phyloP scores from a whole-genome alignment of 2,329 filamentous ascomycete genomes.

The Penicillium sp. region DNA sequence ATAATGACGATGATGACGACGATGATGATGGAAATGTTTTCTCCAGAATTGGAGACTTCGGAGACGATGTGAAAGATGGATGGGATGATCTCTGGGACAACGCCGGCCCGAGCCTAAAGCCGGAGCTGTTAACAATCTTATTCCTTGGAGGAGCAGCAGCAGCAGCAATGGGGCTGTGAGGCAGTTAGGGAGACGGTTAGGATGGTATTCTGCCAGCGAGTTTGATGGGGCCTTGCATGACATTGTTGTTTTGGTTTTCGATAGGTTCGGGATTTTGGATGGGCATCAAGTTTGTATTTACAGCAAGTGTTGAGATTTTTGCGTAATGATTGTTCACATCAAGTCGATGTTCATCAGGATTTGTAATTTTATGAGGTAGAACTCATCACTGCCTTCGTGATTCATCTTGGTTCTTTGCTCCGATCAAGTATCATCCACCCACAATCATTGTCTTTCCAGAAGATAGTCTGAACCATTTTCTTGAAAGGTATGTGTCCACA shows the following conservation, averaged over 20 bases:
- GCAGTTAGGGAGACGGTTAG: no score
- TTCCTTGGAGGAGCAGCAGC: not conserved
- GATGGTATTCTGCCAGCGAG: no score
- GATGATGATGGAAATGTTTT: conserved; percentile 4
- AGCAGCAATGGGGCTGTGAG: not conserved
- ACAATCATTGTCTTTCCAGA: no score
- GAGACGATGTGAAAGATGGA: conserved; percentile 2
- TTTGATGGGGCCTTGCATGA: not conserved
- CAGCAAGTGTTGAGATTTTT: not conserved
- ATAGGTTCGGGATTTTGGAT: not conserved
- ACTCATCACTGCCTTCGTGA: no score
- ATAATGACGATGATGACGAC: conserved; percentile 6
- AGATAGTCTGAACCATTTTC: no score
- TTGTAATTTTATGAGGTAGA: not conserved
- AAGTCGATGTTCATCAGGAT: not conserved
- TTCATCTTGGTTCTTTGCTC: no score
- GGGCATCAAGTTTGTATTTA: not conserved
- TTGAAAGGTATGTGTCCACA: no score
- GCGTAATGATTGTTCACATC: not conserved
- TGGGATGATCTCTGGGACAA: conserved; percentile 7
- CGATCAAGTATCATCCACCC: no score
- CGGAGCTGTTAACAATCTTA: not conserved
- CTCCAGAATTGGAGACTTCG: conserved; percentile 1
- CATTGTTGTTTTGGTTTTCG: not conserved
- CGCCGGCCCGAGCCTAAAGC: not conserved